A percentile compares a stretch with the other conserved stretches of the same genome.
Evolutionary conservation across 371 early-diverging fungal species (phyloP).

Genomic region (Zychaea mexicana): DNA sequence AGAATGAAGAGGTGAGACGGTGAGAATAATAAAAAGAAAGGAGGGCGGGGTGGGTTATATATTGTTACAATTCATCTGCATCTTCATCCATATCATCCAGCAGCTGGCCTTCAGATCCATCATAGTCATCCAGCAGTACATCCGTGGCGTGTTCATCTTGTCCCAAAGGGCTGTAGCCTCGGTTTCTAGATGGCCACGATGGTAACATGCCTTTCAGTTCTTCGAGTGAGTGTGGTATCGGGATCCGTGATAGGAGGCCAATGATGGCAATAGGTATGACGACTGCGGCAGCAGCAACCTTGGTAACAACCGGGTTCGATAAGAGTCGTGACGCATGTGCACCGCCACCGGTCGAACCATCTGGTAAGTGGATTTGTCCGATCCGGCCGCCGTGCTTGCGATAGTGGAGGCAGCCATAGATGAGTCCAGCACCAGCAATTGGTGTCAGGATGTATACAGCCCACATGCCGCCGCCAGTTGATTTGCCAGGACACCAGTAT

Average conservation of each 20-base stretch:
- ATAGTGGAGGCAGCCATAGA: slow-evolving; percentile 38
- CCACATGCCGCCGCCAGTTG: slow-evolving; percentile 37
- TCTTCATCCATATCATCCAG: slow-evolving; percentile 48
- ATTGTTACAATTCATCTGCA: slow-evolving; percentile 41
- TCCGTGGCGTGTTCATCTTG: slow-evolving; percentile 50
- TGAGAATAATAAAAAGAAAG: slow-evolving; percentile 18
- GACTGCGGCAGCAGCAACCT: slow-evolving; percentile 38
- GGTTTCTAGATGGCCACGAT: slow-evolving; percentile 22
- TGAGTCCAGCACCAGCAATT: slow-evolving; percentile 34
- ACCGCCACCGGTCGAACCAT: slow-evolving; percentile 14
- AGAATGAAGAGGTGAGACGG: neutral
- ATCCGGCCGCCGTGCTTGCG: slow-evolving; percentile 41
- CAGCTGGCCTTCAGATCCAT: slow-evolving; percentile 43
- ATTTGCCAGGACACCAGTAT: slow-evolving; percentile 70
- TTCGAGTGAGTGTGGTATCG: slow-evolving; percentile 30
- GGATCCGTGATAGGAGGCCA: slow-evolving; percentile 42
- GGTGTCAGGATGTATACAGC: slow-evolving; percentile 40
- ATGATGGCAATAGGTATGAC: slow-evolving; percentile 45
- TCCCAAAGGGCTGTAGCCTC: slow-evolving; percentile 41
- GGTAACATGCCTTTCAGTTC: slow-evolving; percentile 32
- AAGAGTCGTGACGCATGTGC: slow-evolving; percentile 18
- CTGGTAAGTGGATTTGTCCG: slow-evolving; percentile 47
- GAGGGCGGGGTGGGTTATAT: neutral
- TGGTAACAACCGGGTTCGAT: slow-evolving; percentile 37
- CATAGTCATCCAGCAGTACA: slow-evolving; percentile 53